Percentiles rank a stretch among this genome's conserved stretches.
phyloP scores from a whole-genome alignment of 2,329 filamentous ascomycete genomes.

The Fusarium sp. region DNA sequence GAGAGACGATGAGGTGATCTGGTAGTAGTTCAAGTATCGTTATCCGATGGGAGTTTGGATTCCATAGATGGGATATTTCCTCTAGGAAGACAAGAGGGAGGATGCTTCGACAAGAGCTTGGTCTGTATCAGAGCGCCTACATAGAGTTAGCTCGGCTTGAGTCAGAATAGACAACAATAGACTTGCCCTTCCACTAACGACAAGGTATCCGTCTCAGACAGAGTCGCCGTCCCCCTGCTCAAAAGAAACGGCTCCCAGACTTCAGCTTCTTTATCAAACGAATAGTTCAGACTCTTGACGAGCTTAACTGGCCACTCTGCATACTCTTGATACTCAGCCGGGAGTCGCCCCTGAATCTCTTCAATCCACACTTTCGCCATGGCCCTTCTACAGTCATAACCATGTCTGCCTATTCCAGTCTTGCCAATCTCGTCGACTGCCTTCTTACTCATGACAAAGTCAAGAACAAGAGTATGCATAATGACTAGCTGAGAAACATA shows the following conservation, averaged over 20 bases:
- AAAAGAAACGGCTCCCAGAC: slow-evolving; percentile 40
- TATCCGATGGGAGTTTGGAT: not conserved
- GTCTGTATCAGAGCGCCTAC: not conserved
- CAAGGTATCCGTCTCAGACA: not conserved
- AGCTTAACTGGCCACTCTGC: slow-evolving; percentile 49
- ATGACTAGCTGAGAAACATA: slow-evolving; percentile 51
- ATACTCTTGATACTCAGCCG: slow-evolving; percentile 47
- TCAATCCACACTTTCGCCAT: slow-evolving; percentile 55
- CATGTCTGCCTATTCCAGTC: slow-evolving; percentile 14
- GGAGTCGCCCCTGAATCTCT: slow-evolving; percentile 49
- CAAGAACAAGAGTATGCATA: slow-evolving; percentile 52
- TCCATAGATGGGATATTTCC: no score
- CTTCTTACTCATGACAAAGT: slow-evolving; percentile 46
- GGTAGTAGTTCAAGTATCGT: not conserved
- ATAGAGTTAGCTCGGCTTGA: not conserved
- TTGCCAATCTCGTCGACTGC: slow-evolving; percentile 14
- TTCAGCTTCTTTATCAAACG: slow-evolving; percentile 36
- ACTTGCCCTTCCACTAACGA: slow-evolving; percentile 10
- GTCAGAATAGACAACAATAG: not conserved
- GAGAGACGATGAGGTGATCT: not conserved
- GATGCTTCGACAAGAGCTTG: not conserved
- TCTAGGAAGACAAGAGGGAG: no score
- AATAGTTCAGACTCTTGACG: slow-evolving; percentile 35
- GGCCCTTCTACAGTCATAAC: slow-evolving; percentile 37
- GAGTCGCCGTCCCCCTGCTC: slow-evolving; percentile 24